phyloP scores from a whole-genome alignment of 805 yeast genomes.

The Spathaspora girioi region DNA sequence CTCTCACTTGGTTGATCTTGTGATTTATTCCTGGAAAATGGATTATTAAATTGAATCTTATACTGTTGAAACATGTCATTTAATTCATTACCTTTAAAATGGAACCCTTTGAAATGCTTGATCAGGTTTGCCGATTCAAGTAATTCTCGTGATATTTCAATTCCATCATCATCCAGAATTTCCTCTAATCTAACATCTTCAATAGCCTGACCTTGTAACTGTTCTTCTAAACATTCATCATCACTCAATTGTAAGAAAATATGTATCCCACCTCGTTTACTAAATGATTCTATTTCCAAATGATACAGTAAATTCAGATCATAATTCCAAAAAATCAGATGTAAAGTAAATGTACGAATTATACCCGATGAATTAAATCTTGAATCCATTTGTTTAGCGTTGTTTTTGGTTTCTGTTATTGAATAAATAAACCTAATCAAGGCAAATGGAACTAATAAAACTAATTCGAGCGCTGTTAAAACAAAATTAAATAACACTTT shows the following conservation, averaged over 20 bases:
- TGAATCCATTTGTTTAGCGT: neutral
- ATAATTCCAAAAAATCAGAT: slow-evolving; percentile 4
- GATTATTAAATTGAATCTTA: neutral
- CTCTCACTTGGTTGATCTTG: neutral
- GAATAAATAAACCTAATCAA: slow-evolving; percentile 3
- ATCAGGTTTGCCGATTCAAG: neutral
- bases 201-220: neutral
- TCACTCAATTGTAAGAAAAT: neutral
- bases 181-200: neutral
- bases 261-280: neutral
- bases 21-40: neutral
- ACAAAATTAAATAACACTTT: neutral
- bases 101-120: no score
- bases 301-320: neutral
- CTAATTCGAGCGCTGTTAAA: neutral
- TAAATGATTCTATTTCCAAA: neutral
- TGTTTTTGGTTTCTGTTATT: slow-evolving; percentile 2
- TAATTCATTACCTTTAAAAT: no score
- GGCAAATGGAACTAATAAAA: slow-evolving; percentile 2
- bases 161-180: neutral
- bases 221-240: neutral
- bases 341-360: slow-evolving; percentile 3
- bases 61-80: no score
- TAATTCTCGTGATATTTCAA: neutral
- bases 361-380: slow-evolving; percentile 7